phyloP scores from a whole-genome alignment of 2,329 filamentous ascomycete genomes.

The Fusarium buharicum region DNA sequence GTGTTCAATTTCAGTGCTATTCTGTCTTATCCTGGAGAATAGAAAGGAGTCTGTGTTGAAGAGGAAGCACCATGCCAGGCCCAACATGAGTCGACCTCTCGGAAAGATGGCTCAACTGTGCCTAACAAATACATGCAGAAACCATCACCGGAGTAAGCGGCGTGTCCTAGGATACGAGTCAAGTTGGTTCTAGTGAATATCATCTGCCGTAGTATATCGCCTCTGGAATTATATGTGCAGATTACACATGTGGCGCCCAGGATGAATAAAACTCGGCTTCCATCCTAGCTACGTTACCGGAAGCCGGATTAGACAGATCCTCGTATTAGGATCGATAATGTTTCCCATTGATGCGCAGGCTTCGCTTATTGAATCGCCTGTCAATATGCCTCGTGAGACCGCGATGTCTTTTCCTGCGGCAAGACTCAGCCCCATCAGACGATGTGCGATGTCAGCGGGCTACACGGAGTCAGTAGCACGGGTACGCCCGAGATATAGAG shows the following conservation, averaged over 20 bases:
- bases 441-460: slow-evolving; percentile 26
- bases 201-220: not conserved
- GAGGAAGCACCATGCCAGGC: not conserved
- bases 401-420: slow-evolving; percentile 37
- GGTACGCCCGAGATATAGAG: slow-evolving; percentile 13
- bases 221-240: slow-evolving; percentile 13
- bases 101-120: slow-evolving; percentile 3
- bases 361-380: slow-evolving; percentile 39
- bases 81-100: slow-evolving; percentile 1
- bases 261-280: slow-evolving; percentile 29
- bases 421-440: slow-evolving; percentile 30
- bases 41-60: not conserved
- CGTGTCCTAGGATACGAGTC: not conserved
- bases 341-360: slow-evolving; percentile 32
- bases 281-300: slow-evolving; percentile 20
- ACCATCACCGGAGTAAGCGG: slow-evolving; percentile 5
- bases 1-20: slow-evolving; percentile 30
- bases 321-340: slow-evolving; percentile 21
- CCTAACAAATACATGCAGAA: slow-evolving; percentile 9
- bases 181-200: slow-evolving; percentile 5
- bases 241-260: slow-evolving; percentile 38
- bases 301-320: slow-evolving; percentile 24
- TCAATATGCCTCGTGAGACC: slow-evolving; percentile 24
- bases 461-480: slow-evolving; percentile 27
- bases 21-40: slow-evolving; percentile 16